Evolutionary conservation across 331 rosid genomes (phyloP).

Genomic region (Malus hybrid): DNA sequence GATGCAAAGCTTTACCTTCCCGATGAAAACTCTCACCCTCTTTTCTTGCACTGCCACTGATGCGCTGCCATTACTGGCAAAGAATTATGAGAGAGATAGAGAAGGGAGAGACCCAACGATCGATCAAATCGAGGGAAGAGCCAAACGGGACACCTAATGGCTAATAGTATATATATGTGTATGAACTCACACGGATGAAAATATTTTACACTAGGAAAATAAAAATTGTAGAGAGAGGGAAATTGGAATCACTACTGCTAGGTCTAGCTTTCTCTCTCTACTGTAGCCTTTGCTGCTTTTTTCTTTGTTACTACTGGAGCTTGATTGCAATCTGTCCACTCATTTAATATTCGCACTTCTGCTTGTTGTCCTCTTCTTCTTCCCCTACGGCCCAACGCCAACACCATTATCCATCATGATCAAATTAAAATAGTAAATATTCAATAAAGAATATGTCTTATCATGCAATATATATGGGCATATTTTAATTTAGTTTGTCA

Average conservation of each 20-base stretch:
- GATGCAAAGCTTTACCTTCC: conserved; percentile 72
- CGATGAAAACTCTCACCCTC: conserved; percentile 69
- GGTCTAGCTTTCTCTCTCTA: conserved; percentile 2
- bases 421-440: neutral
- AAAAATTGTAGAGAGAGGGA: no score
- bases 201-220: no score
- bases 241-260: conserved; percentile 30
- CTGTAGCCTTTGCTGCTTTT: neutral
- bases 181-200: no score
- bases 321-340: conserved; percentile 53
- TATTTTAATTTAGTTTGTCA: neutral
- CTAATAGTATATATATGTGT: neutral
- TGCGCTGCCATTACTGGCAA: conserved; percentile 65
- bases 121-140: conserved; percentile 87
- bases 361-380: conserved; percentile 7
- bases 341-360: conserved; percentile 47
- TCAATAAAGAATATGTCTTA: neutral
- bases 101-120: conserved; percentile 13
- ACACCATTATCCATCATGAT: neutral
- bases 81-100: conserved; percentile 25
- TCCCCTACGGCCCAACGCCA: neutral
- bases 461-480: neutral
- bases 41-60: conserved; percentile 67
- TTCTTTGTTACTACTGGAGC: conserved; percentile 21
- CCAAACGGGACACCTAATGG: conserved; percentile 33